These are phyloP conservation scores for Mantamonas sphyraenae DNA, from an alignment of 78 protist genomes.

Conservation along the genomic window DNA sequence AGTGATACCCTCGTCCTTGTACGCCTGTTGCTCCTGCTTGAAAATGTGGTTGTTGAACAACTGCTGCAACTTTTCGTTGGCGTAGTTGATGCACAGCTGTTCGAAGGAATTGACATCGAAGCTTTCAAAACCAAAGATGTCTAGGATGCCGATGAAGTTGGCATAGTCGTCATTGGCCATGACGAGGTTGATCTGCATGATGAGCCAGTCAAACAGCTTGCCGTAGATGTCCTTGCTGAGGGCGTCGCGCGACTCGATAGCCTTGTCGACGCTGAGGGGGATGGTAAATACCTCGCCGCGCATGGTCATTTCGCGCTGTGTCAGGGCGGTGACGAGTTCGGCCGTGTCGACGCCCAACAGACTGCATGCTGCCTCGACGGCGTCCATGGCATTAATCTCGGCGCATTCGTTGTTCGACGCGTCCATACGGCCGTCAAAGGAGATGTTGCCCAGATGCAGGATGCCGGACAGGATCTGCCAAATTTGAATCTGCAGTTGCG, in stretches of 20 bases:
- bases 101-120: constrained; percentile 30
- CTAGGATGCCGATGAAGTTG: constrained; percentile 77
- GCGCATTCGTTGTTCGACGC: constrained; percentile 4
- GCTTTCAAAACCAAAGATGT: constrained; percentile 96
- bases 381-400: background rate
- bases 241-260: constrained; percentile 58
- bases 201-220: constrained; percentile 62
- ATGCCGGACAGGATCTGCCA: constrained; percentile 16
- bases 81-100: too few species aligned
- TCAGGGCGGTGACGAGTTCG: too few species aligned
- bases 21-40: constrained; percentile 46
- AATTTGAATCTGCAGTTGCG: background rate
- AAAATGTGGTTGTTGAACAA: constrained; percentile 52
- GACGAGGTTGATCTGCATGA: constrained; percentile 33
- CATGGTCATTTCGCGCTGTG: too few species aligned
- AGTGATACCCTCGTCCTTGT: constrained; percentile 65
- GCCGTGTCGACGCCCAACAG: too few species aligned
- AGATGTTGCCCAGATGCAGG: constrained; percentile 33
- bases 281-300: too few species aligned
- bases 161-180: background rate
- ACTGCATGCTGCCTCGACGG: too few species aligned
- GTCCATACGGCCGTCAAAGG: too few species aligned
- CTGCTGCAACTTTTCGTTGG: constrained; percentile 87
- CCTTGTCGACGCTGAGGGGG: too few species aligned
- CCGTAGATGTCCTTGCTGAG: constrained; percentile 61